Base-by-base conservation (phyloP, 768 basidiomycete species). In the Polyporus arcularius region DNA sequence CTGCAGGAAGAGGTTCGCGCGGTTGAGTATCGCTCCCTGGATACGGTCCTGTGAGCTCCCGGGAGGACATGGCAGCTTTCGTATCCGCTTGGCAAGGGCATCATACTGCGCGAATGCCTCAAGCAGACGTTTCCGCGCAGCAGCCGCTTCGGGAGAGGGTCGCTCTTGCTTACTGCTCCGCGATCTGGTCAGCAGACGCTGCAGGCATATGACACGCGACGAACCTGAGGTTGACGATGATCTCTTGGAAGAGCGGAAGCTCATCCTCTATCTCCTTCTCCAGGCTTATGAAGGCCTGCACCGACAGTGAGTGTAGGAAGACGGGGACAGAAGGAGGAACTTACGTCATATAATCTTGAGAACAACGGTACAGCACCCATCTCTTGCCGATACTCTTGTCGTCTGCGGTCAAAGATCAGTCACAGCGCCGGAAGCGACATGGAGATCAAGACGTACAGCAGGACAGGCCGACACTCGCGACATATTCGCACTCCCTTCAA, bases 21-120 rank as follows among this genome's bases (percentile, higher is more conserved):
- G 81, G 3, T 84, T 84, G 58, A 86, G 79, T 18, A 99, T 87
- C 0, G 95, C 94, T 18, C 81, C 77, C 72, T 97, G 94, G 7
- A 99, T 82, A 40, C 89, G 84, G 59, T 93, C 89, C 66, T 95
- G 93, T 16, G 90, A 90, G 62, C 86, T 85, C 2, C 85, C 85
- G 0, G 81, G 75, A 0, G 82, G 77, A 60, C 83, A 85, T 0
- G 90, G 90, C 15, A 96, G 76, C 59, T 77, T 79, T 55, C 87
- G 85, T 68, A 99, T 92, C 35, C 88, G 86, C 71, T 96, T 97
- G 1, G 94, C 83, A 14, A 98, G 74, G 43, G 85, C 84, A 68
- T 99, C 97, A 71, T 98, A 98, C 53, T 92, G 88, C 5, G 88
- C 83, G 71, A 98, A 94, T 0, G 88, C 85, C 46, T 93, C 89